Evolutionary conservation across 495 filamentous ascomycete genomes (phyloP).

Genomic region (Trichocladium uniseriatum): DNA sequence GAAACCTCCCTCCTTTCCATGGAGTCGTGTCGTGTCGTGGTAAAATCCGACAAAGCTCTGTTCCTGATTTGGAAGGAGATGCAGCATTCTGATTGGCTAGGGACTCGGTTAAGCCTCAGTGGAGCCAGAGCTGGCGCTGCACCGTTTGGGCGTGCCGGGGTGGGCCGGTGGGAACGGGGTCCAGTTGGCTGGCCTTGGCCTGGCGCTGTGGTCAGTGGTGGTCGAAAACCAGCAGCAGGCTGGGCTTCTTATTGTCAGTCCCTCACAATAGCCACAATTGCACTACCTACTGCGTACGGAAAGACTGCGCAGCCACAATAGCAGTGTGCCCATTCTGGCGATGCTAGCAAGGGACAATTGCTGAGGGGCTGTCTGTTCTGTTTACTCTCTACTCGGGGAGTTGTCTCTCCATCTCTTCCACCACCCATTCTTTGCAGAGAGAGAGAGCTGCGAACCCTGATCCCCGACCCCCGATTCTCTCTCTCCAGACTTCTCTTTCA

Average conservation of each 20-base stretch:
- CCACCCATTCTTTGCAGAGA: no score
- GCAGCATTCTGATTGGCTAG: conserved; percentile 17
- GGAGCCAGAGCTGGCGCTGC: conserved; percentile 12
- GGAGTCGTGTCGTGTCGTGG: no score
- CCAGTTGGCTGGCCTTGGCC: conserved; percentile 2
- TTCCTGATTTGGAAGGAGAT: conserved; percentile 28
- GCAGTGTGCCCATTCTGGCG: background rate
- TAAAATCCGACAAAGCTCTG: no score
- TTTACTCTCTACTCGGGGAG: background rate
- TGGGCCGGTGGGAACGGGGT: background rate
- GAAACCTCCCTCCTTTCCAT: no score
- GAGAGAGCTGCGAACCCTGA: no score
- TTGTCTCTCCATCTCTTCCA: no score
- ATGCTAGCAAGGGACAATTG: conserved; percentile 5
- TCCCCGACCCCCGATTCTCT: no score
- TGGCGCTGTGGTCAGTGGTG: background rate
- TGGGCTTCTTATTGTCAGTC: conserved; percentile 8
- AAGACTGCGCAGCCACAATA: no score
- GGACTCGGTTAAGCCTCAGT: conserved; percentile 24
- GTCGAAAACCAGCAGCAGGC: conserved; percentile 9
- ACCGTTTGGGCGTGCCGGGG: background rate
- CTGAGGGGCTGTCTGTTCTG: background rate
- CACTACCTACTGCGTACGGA: no score
- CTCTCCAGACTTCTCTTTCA: no score
- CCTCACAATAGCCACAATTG: background rate